Percentiles rank a stretch among this genome's conserved stretches.
These are phyloP conservation scores for Neonothopanus nambi DNA, from an alignment of 1,284 basidiomycete species.

Conservation along the genomic window DNA sequence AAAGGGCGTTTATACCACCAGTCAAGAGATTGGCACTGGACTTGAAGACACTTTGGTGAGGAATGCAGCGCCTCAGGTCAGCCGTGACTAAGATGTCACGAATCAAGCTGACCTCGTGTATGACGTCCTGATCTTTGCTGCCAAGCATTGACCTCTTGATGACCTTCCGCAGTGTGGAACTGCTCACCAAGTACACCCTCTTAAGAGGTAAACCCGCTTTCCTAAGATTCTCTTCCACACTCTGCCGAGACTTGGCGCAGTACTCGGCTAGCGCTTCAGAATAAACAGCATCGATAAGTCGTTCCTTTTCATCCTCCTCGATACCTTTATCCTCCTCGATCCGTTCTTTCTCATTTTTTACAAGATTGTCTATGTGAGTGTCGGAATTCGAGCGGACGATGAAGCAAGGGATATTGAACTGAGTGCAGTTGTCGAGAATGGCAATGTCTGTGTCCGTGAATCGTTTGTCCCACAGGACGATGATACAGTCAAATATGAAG, in stretches of 20 bases:
- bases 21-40: too few relatives aligned
- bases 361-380: slow-evolving; percentile 31
- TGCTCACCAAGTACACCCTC: slow-evolving; percentile 32
- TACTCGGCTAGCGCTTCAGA: slow-evolving; percentile 22
- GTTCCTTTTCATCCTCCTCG: not conserved
- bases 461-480: slow-evolving; percentile 23
- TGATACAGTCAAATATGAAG: slow-evolving; percentile 36
- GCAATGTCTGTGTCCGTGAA: slow-evolving; percentile 22
- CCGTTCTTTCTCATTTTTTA: slow-evolving; percentile 26
- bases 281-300: not conserved
- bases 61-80: too few relatives aligned
- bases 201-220: slow-evolving; percentile 24
- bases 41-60: too few relatives aligned
- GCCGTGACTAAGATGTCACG: too few relatives aligned
- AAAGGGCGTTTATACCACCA: too few relatives aligned
- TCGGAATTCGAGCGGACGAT: slow-evolving; percentile 39
- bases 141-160: slow-evolving; percentile 7
- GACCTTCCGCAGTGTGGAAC: slow-evolving; percentile 12
- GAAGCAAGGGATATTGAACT: slow-evolving; percentile 32
- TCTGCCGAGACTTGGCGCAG: slow-evolving; percentile 27
- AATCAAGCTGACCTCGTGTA: too few relatives aligned
- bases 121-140: too few relatives aligned
- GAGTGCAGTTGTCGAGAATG: slow-evolving; percentile 26
- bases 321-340: slow-evolving; percentile 18
- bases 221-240: slow-evolving; percentile 29